phyloP scores from a whole-genome alignment of 768 basidiomycete genomes.

The Gloeophyllum trabeum region DNA sequence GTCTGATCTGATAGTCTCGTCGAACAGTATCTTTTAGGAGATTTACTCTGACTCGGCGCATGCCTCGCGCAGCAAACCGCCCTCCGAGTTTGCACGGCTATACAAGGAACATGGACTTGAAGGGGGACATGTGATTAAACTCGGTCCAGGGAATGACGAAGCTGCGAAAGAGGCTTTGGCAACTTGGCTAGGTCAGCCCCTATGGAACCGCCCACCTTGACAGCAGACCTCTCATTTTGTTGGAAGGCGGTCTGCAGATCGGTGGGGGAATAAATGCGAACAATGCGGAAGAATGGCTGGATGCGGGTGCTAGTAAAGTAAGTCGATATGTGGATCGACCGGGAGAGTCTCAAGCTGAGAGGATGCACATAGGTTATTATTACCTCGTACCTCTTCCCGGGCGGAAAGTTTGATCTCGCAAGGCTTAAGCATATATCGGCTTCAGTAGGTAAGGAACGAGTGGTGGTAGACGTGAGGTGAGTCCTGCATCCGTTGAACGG shows the following conservation, averaged over 20 bases:
- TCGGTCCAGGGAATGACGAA: slow-evolving; percentile 81
- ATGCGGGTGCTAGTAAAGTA: slow-evolving; percentile 86
- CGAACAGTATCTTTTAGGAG: slow-evolving; percentile 6
- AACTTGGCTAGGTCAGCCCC: slow-evolving; percentile 66
- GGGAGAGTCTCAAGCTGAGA: slow-evolving; percentile 5
- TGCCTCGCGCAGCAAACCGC: slow-evolving; percentile 66
- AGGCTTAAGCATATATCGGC: slow-evolving; percentile 52
- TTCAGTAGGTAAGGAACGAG: slow-evolving; percentile 66
- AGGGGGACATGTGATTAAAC: slow-evolving; percentile 95
- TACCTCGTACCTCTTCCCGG: slow-evolving; percentile 92
- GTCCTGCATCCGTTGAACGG: no score
- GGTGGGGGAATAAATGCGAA: slow-evolving; percentile 83
- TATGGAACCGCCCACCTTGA: not conserved
- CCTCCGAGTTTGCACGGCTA: slow-evolving; percentile 69
- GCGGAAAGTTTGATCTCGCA: slow-evolving; percentile 65
- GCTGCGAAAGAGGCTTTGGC: slow-evolving; percentile 79
- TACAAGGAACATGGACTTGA: slow-evolving; percentile 59
- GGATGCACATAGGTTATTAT: slow-evolving; percentile 68
- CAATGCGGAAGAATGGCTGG: slow-evolving; percentile 81
- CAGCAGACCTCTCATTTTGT: not conserved
- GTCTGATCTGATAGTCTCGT: slow-evolving; percentile 12
- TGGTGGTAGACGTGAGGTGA: slow-evolving; percentile 95
- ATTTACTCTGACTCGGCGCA: not conserved
- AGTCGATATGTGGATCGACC: slow-evolving; percentile 2
- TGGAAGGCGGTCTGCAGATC: slow-evolving; percentile 68